Conservation (phyloP, 176 grass and related monocot genomes). For the Rhynchospora tenuis region DNA sequence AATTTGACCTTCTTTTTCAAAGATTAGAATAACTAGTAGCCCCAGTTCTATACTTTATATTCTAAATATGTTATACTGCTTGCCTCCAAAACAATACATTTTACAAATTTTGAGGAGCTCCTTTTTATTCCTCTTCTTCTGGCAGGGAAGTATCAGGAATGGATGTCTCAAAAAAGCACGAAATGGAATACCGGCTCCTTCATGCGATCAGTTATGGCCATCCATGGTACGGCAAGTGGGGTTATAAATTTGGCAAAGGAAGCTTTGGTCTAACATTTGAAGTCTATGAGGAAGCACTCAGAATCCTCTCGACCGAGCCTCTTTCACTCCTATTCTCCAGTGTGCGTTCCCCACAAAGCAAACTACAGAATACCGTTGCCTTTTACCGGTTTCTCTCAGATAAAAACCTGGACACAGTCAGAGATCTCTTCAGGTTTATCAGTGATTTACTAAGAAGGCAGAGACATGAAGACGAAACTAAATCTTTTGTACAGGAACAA, state of each 20-base stretch:
- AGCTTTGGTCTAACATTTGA: constrained; percentile 58
- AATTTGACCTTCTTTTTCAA: neutral
- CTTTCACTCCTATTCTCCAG: constrained; percentile 37
- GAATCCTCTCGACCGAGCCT: constrained; percentile 31
- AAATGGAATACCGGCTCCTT: constrained; percentile 44
- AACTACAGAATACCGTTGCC: constrained; percentile 43
- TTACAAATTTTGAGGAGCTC: neutral
- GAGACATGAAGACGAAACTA: neutral
- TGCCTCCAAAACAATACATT: neutral
- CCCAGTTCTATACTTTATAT: neutral
- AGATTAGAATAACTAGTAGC: neutral
- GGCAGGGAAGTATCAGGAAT: constrained; percentile 65
- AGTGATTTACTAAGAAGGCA: constrained; percentile 22
- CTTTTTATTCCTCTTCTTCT: neutral
- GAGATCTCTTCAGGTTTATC: constrained; percentile 52
- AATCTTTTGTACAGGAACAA: constrained; percentile 11
- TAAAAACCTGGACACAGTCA: constrained; percentile 24
- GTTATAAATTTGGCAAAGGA: constrained; percentile 52
- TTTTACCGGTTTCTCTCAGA: constrained; percentile 54
- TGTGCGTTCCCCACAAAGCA: constrained; percentile 19
- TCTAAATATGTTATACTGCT: neutral
- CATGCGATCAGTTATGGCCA: constrained; percentile 33
- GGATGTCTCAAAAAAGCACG: constrained; percentile 62
- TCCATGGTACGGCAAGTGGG: constrained; percentile 73
- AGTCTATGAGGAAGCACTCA: constrained; percentile 37